Conservation (phyloP, 768 basidiomycete species). For the Mrakia gelida region DNA sequence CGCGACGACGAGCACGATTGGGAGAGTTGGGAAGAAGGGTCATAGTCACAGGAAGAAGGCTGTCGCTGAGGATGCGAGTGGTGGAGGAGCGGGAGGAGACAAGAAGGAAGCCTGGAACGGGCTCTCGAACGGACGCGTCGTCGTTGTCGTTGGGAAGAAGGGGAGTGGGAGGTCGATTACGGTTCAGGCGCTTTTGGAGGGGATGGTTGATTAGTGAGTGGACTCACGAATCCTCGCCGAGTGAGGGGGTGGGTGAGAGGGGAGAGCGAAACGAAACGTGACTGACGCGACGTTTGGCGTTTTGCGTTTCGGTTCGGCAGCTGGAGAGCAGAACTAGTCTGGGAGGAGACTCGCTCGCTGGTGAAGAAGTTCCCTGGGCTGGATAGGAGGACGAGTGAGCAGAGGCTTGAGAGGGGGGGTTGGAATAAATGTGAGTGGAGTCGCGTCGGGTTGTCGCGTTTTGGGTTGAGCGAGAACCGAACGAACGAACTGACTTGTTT, state of each 20-base stretch:
- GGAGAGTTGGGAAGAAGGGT: no score
- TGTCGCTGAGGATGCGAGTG: no score
- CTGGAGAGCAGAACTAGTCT: background rate
- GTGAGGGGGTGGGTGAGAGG: no score
- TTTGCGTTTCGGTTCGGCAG: background rate
- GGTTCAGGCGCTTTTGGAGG: background rate
- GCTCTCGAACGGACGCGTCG: background rate
- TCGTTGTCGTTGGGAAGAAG: background rate
- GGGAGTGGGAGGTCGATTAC: background rate
- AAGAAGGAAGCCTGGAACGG: background rate
- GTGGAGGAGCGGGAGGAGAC: no score
- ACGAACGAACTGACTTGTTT: background rate
- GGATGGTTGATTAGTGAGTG: background rate
- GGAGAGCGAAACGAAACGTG: background rate
- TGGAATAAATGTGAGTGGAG: conserved; percentile 12
- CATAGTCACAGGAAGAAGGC: no score
- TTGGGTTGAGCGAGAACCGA: background rate
- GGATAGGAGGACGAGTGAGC: background rate
- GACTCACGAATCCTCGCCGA: background rate
- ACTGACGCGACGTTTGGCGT: background rate
- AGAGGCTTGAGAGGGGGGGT: background rate
- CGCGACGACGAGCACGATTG: no score
- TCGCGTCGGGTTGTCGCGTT: no score
- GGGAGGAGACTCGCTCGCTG: background rate
- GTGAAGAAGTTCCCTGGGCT: background rate